A percentile compares a stretch with the other conserved stretches of the same genome.
Conservation (phyloP, 306 rosid genomes). For the Vigna hirtella region DNA sequence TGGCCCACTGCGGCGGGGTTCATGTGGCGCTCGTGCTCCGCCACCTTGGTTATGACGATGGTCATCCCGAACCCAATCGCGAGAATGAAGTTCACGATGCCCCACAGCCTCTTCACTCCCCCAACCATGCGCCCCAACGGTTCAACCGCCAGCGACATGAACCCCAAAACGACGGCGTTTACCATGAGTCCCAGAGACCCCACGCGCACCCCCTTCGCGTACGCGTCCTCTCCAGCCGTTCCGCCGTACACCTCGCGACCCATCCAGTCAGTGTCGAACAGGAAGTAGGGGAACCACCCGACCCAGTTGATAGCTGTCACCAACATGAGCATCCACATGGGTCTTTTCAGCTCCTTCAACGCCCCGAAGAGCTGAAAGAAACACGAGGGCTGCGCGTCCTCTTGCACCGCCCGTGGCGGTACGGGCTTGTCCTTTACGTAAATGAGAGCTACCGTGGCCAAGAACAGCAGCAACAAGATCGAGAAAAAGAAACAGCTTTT, state of each 20-base stretch:
- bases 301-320: slow-evolving; percentile 78
- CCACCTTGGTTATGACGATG: slow-evolving; percentile 14
- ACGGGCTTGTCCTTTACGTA: slow-evolving; percentile 46
- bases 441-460: slow-evolving; percentile 44
- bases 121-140: slow-evolving; percentile 37
- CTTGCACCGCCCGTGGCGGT: not conserved
- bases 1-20: slow-evolving; percentile 33
- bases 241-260: slow-evolving; percentile 83
- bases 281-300: slow-evolving; percentile 75
- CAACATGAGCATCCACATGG: slow-evolving; percentile 69
- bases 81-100: slow-evolving; percentile 29
- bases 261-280: slow-evolving; percentile 87
- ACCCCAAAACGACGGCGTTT: slow-evolving; percentile 37
- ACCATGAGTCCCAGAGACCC: slow-evolving; percentile 35
- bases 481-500: slow-evolving; percentile 73
- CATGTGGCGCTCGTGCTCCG: slow-evolving; percentile 1
- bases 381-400: slow-evolving; percentile 15
- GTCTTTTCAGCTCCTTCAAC: slow-evolving; percentile 51
- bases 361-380: slow-evolving; percentile 51
- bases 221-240: slow-evolving; percentile 32
- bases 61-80: slow-evolving; percentile 42
- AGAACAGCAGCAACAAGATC: slow-evolving; percentile 24
- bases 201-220: slow-evolving; percentile 36
- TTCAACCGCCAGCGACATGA: slow-evolving; percentile 39
- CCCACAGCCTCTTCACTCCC: slow-evolving; percentile 41